Evolutionary conservation across 306 rosid species (phyloP).

Genomic region (Parietaria judaica): DNA sequence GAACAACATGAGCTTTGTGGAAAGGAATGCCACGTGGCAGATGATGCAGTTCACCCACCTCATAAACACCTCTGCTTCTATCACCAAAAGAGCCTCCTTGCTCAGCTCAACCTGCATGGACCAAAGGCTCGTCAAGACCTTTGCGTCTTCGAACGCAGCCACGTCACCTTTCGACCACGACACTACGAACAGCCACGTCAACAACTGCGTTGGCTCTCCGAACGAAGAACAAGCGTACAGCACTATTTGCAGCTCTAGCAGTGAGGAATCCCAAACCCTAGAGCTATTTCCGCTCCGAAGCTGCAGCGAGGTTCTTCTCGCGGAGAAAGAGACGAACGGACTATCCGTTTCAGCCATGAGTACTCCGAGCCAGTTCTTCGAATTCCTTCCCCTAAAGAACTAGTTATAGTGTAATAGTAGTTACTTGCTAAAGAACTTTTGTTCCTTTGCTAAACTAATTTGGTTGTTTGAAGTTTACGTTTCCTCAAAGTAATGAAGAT

Average conservation of each 20-base stretch:
- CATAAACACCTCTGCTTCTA: constrained; percentile 19
- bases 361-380: constrained; percentile 53
- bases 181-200: background rate
- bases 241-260: background rate
- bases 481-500: constrained; percentile 35
- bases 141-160: background rate
- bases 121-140: constrained; percentile 37
- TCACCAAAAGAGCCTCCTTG: constrained; percentile 15
- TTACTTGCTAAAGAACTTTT: constrained; percentile 28
- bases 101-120: constrained; percentile 29
- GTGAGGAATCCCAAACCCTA: constrained; percentile 66
- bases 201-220: background rate
- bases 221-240: constrained; percentile 1
- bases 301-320: constrained; percentile 10
- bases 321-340: constrained; percentile 28
- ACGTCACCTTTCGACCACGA: constrained; percentile 10
- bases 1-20: constrained; percentile 31
- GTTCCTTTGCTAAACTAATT: no score
- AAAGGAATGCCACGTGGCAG: constrained; percentile 88
- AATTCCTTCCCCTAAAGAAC: constrained; percentile 71
- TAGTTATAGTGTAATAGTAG: constrained; percentile 10
- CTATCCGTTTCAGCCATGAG: constrained; percentile 37
- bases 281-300: constrained; percentile 72
- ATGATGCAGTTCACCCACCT: constrained; percentile 52
- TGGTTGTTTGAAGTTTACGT: constrained; percentile 27